Conservation (phyloP, 140 eudicot genomes). For the Erigeron philadelphicus region DNA sequence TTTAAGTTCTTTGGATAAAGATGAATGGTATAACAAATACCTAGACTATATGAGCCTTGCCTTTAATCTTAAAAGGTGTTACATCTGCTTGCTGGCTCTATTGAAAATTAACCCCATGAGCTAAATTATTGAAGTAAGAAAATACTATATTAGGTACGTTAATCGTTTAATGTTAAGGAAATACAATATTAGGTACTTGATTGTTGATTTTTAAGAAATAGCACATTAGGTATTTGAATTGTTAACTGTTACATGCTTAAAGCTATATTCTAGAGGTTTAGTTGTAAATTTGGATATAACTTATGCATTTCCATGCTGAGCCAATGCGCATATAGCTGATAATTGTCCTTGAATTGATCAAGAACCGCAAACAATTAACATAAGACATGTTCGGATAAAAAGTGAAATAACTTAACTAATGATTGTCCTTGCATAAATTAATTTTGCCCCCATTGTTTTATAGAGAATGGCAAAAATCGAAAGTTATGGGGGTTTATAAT, state of each 20-base stretch:
- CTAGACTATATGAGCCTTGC: constrained; percentile 99
- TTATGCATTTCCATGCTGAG: too few relatives aligned
- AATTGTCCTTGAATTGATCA: neutral
- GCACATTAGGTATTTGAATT: too few relatives aligned
- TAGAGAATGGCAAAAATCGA: too few relatives aligned
- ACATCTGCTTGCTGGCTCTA: constrained; percentile 88
- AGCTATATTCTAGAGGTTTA: too few relatives aligned
- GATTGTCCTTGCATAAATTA: neutral
- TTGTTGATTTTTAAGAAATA: too few relatives aligned
- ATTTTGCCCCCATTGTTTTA: too few relatives aligned
- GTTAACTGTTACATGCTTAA: too few relatives aligned
- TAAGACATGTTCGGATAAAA: neutral
- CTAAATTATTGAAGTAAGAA: neutral
- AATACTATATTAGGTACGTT: neutral
- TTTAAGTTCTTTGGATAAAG: neutral
- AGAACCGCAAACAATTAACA: constrained; percentile 8
- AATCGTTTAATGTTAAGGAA: neutral
- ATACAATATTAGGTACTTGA: too few relatives aligned
- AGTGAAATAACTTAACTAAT: neutral
- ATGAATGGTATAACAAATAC: constrained; percentile 24
- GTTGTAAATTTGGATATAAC: too few relatives aligned
- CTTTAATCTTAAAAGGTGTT: constrained; percentile 92
- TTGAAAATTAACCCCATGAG: constrained; percentile 16
- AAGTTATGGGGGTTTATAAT: too few relatives aligned
- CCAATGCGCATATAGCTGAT: too few relatives aligned